Base-by-base conservation (phyloP, 2,329 filamentous ascomycete species). In the Exophiala sp. region DNA sequence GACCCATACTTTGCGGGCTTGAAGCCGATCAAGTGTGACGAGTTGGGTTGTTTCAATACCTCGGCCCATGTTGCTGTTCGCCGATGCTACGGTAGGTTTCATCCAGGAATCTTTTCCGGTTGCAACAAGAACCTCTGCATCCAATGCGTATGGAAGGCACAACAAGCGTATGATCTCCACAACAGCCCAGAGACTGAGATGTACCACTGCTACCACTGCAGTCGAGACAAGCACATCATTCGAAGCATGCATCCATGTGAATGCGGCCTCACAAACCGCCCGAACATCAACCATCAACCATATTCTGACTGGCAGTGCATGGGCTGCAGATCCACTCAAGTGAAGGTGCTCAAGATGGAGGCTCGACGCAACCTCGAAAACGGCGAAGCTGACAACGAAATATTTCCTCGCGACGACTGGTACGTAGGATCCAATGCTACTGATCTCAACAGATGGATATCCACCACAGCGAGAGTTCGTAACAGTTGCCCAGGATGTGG, bases 401-500 rank as follows among this genome's bases (percentile, higher is more conserved):
- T 51, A 5, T 11, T 40, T 33, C 42, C 47, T 7, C 50, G 50
- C 14, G 34, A 45, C n/a, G 2, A 6, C 5, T 10, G 16, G 2
- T 29, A 29, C 24, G 33, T 18, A 10, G 12, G 40, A 5, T 11
- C 21, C 18, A 16, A 29, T 40, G 16, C 14, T 32, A 24, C 38
- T 32, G 39, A 39, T 21, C 21, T 54, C 16, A 36, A 50, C 16
- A 50, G 55, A 38, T 54, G 55, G 55, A 48, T 57, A 6, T 18
- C 39, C 18, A 24, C 29, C 12, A 32, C 38, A 18, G 18, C 11
- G 24, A 21, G n/a, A 11, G 45, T 48, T 20, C 50, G 47, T 32
- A 57, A 57, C 43, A 12, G 24, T 21, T 54, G 55, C 21, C 55
- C 55, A 12, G 47, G 51, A 14, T 57, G 55, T 42, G 47, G 51